Conservation (phyloP, 768 basidiomycete species). For the Rhodotorula taiwanensis region DNA sequence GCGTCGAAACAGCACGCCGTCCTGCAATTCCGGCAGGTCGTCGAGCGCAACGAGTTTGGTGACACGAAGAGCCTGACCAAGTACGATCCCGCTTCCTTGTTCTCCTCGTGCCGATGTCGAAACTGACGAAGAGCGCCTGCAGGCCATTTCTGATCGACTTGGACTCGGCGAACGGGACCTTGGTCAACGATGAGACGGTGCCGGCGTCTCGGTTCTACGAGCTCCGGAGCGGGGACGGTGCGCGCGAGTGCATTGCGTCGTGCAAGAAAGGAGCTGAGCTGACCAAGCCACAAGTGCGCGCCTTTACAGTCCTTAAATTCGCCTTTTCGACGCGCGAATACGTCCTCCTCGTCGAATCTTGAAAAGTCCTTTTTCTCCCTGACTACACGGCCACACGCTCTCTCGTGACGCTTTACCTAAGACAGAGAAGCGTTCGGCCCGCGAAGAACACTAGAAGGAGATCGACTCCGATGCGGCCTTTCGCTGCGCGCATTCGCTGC, state of each 20-base stretch:
- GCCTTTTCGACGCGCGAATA: constrained; percentile 48
- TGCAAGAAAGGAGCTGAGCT: no score
- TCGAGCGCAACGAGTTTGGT: constrained; percentile 82
- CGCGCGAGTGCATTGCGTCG: no score
- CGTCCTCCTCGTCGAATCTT: constrained; percentile 31
- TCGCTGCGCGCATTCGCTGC: no score
- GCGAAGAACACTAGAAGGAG: no score
- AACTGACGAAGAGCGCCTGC: background rate
- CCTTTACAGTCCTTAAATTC: constrained; percentile 47
- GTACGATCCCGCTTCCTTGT: constrained; percentile 50
- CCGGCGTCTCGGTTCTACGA: constrained; percentile 84
- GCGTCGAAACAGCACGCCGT: constrained; percentile 98
- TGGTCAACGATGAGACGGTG: constrained; percentile 78
- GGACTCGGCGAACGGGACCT: constrained; percentile 94
- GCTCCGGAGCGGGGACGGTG: constrained; percentile 69
- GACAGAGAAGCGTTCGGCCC: no score
- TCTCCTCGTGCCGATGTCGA: background rate
- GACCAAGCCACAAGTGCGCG: no score
- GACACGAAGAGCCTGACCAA: constrained; percentile 69
- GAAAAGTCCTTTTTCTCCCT: no score
- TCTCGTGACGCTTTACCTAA: no score
- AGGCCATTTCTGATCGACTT: constrained; percentile 97
- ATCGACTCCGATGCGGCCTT: no score
- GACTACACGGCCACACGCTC: no score
- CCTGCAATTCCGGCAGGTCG: constrained; percentile 86